Evolutionary conservation across 352 stramenopile species (phyloP), one percentile per base, ranked within the genome.

Genomic region (Pythium biforme): DNA sequence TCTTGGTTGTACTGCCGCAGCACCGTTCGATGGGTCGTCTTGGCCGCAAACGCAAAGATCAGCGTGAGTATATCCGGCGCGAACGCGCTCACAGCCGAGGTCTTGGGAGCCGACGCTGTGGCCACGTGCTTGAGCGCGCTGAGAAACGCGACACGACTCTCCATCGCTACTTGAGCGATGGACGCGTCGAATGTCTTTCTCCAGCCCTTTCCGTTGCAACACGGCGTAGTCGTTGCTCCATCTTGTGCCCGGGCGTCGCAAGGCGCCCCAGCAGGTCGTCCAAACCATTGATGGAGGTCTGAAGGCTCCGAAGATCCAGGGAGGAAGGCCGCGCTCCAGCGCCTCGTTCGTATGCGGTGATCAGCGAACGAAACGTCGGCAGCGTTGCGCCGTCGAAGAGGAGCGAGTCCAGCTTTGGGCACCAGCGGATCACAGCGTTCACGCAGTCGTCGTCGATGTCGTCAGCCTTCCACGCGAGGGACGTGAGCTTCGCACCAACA

Each of bases 21-120:
- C 40, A 47, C 40, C 3, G 40, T 47, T 25, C 40, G 40, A 10
- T 34, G 26, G 26, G 25, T 40, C 23, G 11, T n/a, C 7, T 37
- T n/a, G 17, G 47, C 47, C 27, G 47, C 47, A 12, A 54, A 54
- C 15, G 22, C 26, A n/a, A 54, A 54, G 10, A 54, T 39, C 23
- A 54, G 25, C 11, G 47, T 14, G 17, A 54, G 9, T 26, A 54
- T 7, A 11, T 54, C 47, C 1, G 47, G 17, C 26, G 47, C 20
- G 8, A 54, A 25, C 12, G 4, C 7, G 4, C 26, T n/a, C 7
- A 3, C 26, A 2, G 26, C 1, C 11, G 40, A 47, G 47, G 14
- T 39, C 29, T 22, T 17, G 5, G 34, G 47, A 7, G 22, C 26
- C 14, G 10, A 17, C 47, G 40, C 19, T 4, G 40, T 23, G 5